Percentiles rank a stretch among this genome's conserved stretches.
phyloP scores from a whole-genome alignment of 805 yeast genomes.

The Barnettozyma siamensis region DNA sequence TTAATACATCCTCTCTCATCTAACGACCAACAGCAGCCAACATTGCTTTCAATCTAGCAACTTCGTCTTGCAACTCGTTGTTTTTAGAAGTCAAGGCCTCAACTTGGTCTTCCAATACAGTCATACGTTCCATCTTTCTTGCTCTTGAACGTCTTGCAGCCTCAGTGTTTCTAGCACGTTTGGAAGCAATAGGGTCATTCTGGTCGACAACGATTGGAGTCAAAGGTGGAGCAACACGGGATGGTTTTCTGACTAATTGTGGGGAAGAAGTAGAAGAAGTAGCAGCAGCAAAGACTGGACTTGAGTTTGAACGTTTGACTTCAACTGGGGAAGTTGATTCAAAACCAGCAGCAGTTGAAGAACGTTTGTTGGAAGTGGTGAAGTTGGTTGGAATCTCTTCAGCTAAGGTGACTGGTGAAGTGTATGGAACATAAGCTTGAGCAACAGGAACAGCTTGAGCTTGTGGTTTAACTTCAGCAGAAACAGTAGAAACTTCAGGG shows the following conservation, averaged over 20 bases:
- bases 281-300: conserved; percentile 29
- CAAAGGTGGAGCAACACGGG: conserved; percentile 45
- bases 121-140: conserved; percentile 83
- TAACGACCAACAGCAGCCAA: conserved; percentile 26
- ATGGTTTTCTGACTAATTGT: conserved; percentile 28
- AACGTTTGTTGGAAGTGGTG: conserved; percentile 14
- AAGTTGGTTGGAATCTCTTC: conserved; percentile 1
- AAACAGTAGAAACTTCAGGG: conserved; percentile 24
- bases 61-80: conserved; percentile 54
- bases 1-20: neutral
- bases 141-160: conserved; percentile 96
- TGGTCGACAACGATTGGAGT: conserved; percentile 57
- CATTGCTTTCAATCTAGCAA: conserved; percentile 49
- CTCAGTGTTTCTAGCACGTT: conserved; percentile 92
- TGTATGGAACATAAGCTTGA: conserved; percentile 1
- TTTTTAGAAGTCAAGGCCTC: conserved; percentile 58
- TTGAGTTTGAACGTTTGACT: conserved; percentile 14
- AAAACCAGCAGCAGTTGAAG: conserved; percentile 23
- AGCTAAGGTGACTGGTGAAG: conserved; percentile 4
- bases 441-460: conserved; percentile 1
- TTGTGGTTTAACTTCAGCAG: neutral
- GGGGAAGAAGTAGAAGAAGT: conserved; percentile 19
- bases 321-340: conserved; percentile 3
- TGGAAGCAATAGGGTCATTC: conserved; percentile 64
- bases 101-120: conserved; percentile 73